Conservation (phyloP, 2,329 filamentous ascomycete species). For the Botryotinia narcissicola region DNA sequence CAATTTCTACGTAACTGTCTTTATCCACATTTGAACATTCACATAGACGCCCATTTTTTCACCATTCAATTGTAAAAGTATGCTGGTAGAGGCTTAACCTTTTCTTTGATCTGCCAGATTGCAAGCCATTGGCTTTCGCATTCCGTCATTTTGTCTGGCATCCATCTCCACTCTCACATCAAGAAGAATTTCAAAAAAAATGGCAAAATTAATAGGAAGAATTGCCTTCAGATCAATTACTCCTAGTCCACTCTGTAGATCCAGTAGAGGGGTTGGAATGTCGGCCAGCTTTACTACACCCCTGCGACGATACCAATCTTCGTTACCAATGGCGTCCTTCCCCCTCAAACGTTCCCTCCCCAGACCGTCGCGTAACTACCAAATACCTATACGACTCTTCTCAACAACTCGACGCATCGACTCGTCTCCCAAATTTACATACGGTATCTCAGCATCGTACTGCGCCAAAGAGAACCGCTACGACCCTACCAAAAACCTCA, state of each 20-base stretch:
- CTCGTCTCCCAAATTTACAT: conserved; percentile 49
- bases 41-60: background rate
- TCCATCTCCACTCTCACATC: background rate
- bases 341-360: background rate
- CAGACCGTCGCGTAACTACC: background rate
- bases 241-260: conserved; percentile 12
- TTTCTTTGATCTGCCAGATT: conserved; percentile 17
- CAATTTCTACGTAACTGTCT: background rate
- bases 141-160: conserved; percentile 13
- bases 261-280: conserved; percentile 1
- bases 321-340: conserved; percentile 1
- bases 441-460: conserved; percentile 72
- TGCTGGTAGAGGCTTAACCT: conserved; percentile 1
- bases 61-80: background rate
- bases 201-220: conserved; percentile 29
- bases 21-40: background rate
- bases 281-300: background rate
- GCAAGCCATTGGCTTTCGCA: conserved; percentile 34
- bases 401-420: conserved; percentile 26
- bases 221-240: conserved; percentile 27
- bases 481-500: conserved; percentile 66
- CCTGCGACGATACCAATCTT: conserved; percentile 15
- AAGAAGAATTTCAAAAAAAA: conserved; percentile 19
- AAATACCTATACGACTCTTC: conserved; percentile 23
- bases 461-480: conserved; percentile 69